Conservation (phyloP, 176 grass and related monocot genomes). For the Carex cristatella region DNA sequence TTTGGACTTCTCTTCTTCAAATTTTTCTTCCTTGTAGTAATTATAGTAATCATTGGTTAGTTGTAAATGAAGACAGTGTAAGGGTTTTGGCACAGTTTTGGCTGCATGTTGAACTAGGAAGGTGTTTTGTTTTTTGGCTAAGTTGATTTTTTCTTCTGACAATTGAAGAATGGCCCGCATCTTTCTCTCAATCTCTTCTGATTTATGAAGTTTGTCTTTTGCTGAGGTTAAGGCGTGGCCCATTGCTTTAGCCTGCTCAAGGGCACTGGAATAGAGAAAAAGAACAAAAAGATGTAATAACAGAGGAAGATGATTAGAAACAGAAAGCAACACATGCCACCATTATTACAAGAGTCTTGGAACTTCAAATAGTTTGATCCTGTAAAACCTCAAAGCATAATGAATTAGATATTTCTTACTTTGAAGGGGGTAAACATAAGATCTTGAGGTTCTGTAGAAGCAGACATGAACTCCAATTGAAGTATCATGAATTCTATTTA, state of each 20-base stretch:
- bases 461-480: not conserved
- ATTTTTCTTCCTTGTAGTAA: constrained; percentile 34
- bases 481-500: not conserved
- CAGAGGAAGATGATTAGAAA: constrained; percentile 7
- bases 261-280: constrained; percentile 52
- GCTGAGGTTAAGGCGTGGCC: constrained; percentile 58
- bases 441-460: not conserved
- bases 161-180: constrained; percentile 76
- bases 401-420: constrained; percentile 8
- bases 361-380: not conserved
- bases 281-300: constrained; percentile 13
- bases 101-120: constrained; percentile 97
- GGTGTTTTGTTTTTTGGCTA: constrained; percentile 78
- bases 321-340: not conserved
- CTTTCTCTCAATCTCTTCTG: constrained; percentile 53
- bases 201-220: constrained; percentile 50
- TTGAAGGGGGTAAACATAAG: not conserved
- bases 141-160: constrained; percentile 61
- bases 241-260: constrained; percentile 89
- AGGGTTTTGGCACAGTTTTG: constrained; percentile 78
- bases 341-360: not conserved
- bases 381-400: not conserved
- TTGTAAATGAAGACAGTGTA: constrained; percentile 88
- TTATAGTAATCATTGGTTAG: constrained; percentile 73
- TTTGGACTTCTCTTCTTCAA: constrained; percentile 44